These are phyloP conservation scores for Isoetes taiwanensis DNA, from an alignment of 75 land plant species.

Conservation along the genomic window DNA sequence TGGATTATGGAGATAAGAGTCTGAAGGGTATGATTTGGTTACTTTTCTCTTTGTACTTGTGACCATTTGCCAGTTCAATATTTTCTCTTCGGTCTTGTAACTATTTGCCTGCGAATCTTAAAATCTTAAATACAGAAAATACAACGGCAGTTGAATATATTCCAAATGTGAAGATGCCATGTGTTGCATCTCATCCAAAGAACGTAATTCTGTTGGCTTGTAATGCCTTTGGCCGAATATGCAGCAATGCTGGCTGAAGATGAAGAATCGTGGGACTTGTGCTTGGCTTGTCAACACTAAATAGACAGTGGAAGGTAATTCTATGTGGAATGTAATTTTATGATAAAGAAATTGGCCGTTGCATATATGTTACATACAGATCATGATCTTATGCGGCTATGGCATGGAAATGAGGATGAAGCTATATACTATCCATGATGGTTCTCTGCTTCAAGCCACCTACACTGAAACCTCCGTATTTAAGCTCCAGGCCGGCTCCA, in stretches of 20 bases:
- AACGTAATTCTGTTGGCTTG: not conserved
- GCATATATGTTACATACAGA: not conserved
- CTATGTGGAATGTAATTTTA: not conserved
- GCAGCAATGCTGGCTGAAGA: conserved; percentile 7
- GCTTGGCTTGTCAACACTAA: conserved; percentile 8
- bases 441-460: not conserved
- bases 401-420: conserved; percentile 1
- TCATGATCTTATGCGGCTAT: not conserved
- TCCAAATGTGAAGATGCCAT: not conserved
- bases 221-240: conserved; percentile 1
- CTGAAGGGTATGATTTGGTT: not conserved
- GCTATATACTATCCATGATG: conserved; percentile 5
- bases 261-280: not conserved
- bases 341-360: not conserved
- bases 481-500: conserved; percentile 5
- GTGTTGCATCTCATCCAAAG: conserved; percentile 6
- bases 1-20: conserved; percentile 3
- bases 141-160: not conserved
- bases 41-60: not conserved
- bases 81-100: not conserved
- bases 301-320: not conserved
- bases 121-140: not conserved
- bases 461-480: not conserved
- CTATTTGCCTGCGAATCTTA: too few relatives aligned
- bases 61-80: not conserved